Evolutionary conservation across 352 stramenopile genomes (phyloP).

Genomic region (Phytophthora pinifolia): DNA sequence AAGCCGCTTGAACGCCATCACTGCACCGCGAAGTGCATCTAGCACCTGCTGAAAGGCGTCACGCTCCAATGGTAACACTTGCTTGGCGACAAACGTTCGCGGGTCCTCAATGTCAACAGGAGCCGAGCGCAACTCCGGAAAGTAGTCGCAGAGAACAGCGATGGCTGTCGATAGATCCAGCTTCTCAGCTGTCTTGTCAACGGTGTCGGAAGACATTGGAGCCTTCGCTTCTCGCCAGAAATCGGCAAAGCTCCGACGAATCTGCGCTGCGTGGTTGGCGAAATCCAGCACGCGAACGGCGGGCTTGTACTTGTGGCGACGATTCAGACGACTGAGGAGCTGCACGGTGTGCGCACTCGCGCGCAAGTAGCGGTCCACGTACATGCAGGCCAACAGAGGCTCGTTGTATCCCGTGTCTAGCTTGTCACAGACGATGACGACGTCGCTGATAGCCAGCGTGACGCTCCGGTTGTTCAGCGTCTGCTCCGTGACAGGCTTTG

Average conservation of each 20-base stretch:
- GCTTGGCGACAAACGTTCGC: constrained; percentile 29
- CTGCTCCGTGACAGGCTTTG: constrained; percentile 52
- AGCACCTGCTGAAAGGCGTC: constrained; percentile 60
- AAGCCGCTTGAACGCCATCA: constrained; percentile 31
- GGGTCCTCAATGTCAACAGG: constrained; percentile 20
- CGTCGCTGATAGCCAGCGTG: constrained; percentile 56
- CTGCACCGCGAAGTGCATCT: constrained; percentile 38
- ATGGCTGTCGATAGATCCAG: constrained; percentile 38
- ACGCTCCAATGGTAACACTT: constrained; percentile 43
- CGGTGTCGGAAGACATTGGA: constrained; percentile 13
- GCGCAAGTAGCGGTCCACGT: constrained; percentile 78
- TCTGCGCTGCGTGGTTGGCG: constrained; percentile 69
- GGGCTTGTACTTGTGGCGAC: constrained; percentile 55
- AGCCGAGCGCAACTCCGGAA: constrained; percentile 31
- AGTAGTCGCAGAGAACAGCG: constrained; percentile 46
- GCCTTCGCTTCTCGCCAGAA: constrained; percentile 48
- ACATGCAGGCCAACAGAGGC: constrained; percentile 71
- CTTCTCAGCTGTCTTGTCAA: constrained; percentile 34
- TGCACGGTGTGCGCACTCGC: constrained; percentile 73
- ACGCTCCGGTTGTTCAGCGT: constrained; percentile 59
- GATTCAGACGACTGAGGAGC: constrained; percentile 81
- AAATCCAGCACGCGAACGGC: constrained; percentile 65
- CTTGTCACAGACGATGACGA: constrained; percentile 87
- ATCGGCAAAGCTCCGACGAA: constrained; percentile 51
- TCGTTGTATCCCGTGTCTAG: constrained; percentile 88